Evolutionary conservation across 768 basidiomycete species (phyloP).

Genomic region (Xerocomus potaroensis): DNA sequence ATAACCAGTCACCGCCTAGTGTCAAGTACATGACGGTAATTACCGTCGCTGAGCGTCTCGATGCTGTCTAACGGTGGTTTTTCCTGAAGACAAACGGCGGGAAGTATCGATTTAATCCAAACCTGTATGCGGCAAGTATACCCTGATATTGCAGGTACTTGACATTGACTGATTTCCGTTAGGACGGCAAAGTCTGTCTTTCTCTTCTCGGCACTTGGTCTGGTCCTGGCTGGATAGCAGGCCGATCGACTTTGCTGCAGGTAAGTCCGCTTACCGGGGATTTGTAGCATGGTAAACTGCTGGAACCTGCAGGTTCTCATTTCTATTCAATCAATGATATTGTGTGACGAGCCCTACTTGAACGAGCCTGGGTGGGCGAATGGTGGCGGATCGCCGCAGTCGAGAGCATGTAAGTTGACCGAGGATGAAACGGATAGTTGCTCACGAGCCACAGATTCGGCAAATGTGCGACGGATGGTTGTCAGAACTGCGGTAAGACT

Average conservation of each 20-base stretch:
- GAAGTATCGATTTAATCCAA: constrained; percentile 90
- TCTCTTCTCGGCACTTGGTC: constrained; percentile 89
- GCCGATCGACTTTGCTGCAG: constrained; percentile 86
- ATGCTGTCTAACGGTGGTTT: constrained; percentile 8
- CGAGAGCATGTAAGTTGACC: constrained; percentile 61
- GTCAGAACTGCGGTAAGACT: constrained; percentile 73
- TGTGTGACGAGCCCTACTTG: constrained; percentile 88
- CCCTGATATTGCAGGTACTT: background rate
- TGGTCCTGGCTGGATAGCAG: constrained; percentile 91
- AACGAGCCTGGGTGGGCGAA: constrained; percentile 90
- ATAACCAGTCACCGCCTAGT: constrained; percentile 80
- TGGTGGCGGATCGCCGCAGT: constrained; percentile 68
- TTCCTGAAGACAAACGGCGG: constrained; percentile 71
- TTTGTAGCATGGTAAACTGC: background rate
- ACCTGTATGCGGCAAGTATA: constrained; percentile 76
- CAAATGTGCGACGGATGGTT: constrained; percentile 91
- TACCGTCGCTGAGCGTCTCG: background rate
- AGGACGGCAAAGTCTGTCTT: constrained; percentile 94
- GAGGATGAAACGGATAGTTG: background rate
- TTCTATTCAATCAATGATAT: constrained; percentile 94
- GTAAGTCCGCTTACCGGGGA: constrained; percentile 33
- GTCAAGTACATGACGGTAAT: constrained; percentile 64
- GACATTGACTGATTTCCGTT: background rate
- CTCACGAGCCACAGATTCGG: constrained; percentile 57
- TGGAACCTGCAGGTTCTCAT: constrained; percentile 58